Base-by-base conservation (phyloP, 2,329 filamentous ascomycete species). In the Trichoderma simmonsii region DNA sequence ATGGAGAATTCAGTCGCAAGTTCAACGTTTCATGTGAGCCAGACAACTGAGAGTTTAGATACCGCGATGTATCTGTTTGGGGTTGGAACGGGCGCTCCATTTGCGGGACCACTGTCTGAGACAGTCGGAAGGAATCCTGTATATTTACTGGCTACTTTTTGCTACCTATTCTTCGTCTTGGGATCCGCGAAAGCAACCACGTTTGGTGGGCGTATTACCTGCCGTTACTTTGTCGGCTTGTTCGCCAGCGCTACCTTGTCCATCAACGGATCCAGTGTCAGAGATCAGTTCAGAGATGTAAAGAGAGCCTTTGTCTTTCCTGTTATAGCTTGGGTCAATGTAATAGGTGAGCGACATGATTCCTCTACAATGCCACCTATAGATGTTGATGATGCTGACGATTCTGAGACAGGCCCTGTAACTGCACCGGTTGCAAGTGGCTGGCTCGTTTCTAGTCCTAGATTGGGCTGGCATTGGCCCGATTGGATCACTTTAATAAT, bases 241-340 rank as follows among this genome's bases (percentile, higher is more conserved):
- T 86, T 85, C 68, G 75, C 76, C 11, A 79, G 78, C 56, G 74
- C 77, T 1, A 80, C 79, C 0, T 70, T 81, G 34, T 74, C 84
- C 78, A 73, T 83, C 78, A 74, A 86, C 81, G 60, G 85, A 80
- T 21, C 78, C 81, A 74, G 85, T 80, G 56, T 86, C 77, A 74
- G 84, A 9, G 86, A 87, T 75, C 78, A 87, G 39, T 87, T 83
- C 77, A 80, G 79, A 57, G 81, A 84, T 0, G 77, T 85, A 34
- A 85, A 87, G 74, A 80, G 84, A 63, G 84, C 85, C 0, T 84
- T 83, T 63, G 82, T 82, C 11, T 87, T 88, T 71, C 86, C 86
- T 0, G 75, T 87, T 2, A 86, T 86, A 67, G 83, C 85, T 1
- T 84, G 83, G 75, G 81, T 82, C 0, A 82, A 83, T 5, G 82